These are phyloP conservation scores for Eutrema salsugineum DNA, from an alignment of 441 rosid genomes.

Conservation along the genomic window DNA sequence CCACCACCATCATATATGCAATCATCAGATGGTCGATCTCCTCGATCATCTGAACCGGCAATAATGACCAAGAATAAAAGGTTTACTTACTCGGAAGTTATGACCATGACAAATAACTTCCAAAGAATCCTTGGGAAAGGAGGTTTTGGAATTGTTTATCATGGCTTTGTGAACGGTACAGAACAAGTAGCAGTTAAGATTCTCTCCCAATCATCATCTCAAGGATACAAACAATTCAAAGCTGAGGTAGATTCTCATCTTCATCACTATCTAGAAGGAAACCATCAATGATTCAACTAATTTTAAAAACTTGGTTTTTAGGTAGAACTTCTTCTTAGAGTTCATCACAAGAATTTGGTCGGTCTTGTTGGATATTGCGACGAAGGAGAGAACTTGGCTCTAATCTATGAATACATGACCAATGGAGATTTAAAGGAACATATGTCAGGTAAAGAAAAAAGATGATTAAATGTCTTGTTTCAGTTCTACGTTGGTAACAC, in stretches of 20 bases:
- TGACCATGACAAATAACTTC: slow-evolving; percentile 39
- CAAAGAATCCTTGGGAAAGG: slow-evolving; percentile 34
- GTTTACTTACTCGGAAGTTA: slow-evolving; percentile 30
- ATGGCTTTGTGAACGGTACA: slow-evolving; percentile 26
- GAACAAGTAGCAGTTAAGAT: slow-evolving; percentile 42
- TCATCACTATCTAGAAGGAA: neutral
- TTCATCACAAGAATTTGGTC: slow-evolving; percentile 31
- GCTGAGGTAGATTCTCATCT: slow-evolving; percentile 32
- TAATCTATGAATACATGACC: slow-evolving; percentile 46
- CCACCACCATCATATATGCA: neutral
- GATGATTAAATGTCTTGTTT: neutral
- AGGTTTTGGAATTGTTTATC: slow-evolving; percentile 44
- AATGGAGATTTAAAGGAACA: slow-evolving; percentile 37
- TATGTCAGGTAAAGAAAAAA: slow-evolving; percentile 21
- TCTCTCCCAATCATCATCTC: slow-evolving; percentile 37
- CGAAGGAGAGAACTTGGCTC: slow-evolving; percentile 33
- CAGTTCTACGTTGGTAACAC: neutral
- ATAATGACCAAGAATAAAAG: slow-evolving; percentile 16
- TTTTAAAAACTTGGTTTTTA: neutral
- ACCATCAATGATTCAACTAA: neutral
- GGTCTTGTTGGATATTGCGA: slow-evolving; percentile 42
- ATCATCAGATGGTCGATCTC: neutral
- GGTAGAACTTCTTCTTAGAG: slow-evolving; percentile 37
- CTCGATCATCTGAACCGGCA: slow-evolving; percentile 1
- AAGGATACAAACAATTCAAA: slow-evolving; percentile 39